Evolutionary conservation across 1,284 basidiomycete species (phyloP).

Genomic region (Ustilago vetiveriae): DNA sequence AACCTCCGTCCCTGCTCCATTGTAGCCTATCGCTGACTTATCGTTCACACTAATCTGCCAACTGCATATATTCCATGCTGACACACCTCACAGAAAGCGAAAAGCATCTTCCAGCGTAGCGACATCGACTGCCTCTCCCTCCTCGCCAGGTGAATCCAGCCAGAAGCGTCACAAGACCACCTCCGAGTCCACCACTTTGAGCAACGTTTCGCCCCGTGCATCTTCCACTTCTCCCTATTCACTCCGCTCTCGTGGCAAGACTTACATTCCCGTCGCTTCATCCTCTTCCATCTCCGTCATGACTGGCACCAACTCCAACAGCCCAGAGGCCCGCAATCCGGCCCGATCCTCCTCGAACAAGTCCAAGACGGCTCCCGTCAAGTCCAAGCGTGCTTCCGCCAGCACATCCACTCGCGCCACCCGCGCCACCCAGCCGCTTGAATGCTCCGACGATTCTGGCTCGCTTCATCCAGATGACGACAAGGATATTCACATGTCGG

Average conservation of each 20-base stretch:
- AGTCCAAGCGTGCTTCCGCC: slow-evolving; percentile 23
- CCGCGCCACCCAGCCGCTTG: slow-evolving; percentile 13
- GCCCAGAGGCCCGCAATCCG: slow-evolving; percentile 11
- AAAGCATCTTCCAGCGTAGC: slow-evolving; percentile 17
- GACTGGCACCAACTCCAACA: slow-evolving; percentile 24
- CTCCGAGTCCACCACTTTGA: slow-evolving; percentile 5
- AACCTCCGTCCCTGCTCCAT: too few relatives aligned
- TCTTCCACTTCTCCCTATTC: slow-evolving; percentile 26
- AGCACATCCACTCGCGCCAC: slow-evolving; percentile 16
- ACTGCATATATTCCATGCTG: background rate
- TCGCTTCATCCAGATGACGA: slow-evolving; percentile 4
- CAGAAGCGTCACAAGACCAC: slow-evolving; percentile 32
- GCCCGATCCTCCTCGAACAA: slow-evolving; percentile 19
- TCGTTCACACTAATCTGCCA: background rate
- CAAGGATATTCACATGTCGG: slow-evolving; percentile 33
- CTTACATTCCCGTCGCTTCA: slow-evolving; percentile 2
- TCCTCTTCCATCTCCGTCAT: slow-evolving; percentile 14
- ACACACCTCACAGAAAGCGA: slow-evolving; percentile 16
- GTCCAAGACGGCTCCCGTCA: slow-evolving; percentile 11
- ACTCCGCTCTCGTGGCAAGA: slow-evolving; percentile 31
- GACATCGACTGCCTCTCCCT: slow-evolving; percentile 3
- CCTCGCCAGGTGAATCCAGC: slow-evolving; percentile 15
- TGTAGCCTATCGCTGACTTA: background rate
- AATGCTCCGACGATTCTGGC: slow-evolving; percentile 27
- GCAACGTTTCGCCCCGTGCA: slow-evolving; percentile 1